A percentile compares a stretch with the other conserved stretches of the same genome.
Evolutionary conservation across 192 early-diverging fungal genomes (phyloP).

Genomic region (Polychytrium aggregatum): DNA sequence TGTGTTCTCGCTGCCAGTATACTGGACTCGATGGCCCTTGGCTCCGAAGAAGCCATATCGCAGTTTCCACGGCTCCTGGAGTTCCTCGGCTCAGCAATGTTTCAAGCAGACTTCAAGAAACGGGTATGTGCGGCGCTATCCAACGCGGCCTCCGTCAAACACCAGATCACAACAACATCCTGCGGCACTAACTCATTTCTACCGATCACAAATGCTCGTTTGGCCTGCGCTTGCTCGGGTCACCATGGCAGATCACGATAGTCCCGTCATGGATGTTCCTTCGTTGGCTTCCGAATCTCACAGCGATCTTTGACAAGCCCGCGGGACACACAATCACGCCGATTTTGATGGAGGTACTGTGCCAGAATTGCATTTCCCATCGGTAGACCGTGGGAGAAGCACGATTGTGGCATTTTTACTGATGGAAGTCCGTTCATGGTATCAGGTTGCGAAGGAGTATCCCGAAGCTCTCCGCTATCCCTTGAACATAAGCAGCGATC

Average conservation of each 20-base stretch:
- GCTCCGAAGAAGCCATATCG: too few species aligned
- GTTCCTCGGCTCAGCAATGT: too few species aligned
- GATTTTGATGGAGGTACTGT: not conserved
- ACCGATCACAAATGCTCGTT: too few species aligned
- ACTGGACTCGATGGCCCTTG: too few species aligned
- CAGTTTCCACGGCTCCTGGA: too few species aligned
- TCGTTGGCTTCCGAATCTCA: constrained; percentile 65
- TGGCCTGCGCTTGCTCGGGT: too few species aligned
- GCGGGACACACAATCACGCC: not conserved
- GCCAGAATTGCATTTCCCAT: constrained; percentile 2
- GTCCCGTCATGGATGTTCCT: constrained; percentile 56
- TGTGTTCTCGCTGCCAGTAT: too few species aligned
- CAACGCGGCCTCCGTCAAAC: too few species aligned
- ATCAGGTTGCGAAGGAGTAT: constrained; percentile 46
- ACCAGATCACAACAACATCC: not conserved
- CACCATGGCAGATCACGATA: too few species aligned
- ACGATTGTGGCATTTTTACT: not conserved
- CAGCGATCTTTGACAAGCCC: constrained; percentile 53
- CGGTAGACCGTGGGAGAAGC: not conserved
- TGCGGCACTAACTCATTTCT: not conserved
- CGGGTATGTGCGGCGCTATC: too few species aligned
- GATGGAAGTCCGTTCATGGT: not conserved
- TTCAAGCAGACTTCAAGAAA: too few species aligned
- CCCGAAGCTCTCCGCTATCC: constrained; percentile 60
- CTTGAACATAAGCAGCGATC: constrained; percentile 56